Percentiles rank a stretch among this genome's conserved stretches.
These are phyloP conservation scores for Fusarium tjaetaba DNA, from an alignment of 2,329 filamentous ascomycete species.

Conservation along the genomic window DNA sequence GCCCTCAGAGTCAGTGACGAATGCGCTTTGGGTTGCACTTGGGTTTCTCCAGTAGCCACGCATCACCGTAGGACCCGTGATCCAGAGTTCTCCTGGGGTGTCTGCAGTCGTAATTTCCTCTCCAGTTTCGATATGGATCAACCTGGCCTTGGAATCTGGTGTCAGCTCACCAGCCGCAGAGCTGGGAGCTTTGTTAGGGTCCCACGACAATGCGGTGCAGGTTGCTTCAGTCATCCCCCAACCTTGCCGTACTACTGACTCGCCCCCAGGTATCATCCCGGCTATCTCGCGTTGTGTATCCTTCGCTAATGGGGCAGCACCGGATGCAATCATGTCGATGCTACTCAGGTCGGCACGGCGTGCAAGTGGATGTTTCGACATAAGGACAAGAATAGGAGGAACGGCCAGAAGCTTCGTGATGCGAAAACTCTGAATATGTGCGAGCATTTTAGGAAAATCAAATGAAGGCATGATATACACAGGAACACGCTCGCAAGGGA, in stretches of 20 bases:
- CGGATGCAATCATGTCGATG: conserved; percentile 67
- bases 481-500: conserved; percentile 65
- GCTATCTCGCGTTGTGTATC: conserved; percentile 59
- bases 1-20: conserved; percentile 57
- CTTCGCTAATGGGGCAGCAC: conserved; percentile 74
- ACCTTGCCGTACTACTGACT: conserved; percentile 66
- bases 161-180: conserved; percentile 51
- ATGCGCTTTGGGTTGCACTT: conserved; percentile 70
- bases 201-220: conserved; percentile 74
- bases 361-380: conserved; percentile 76
- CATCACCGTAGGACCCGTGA: conserved; percentile 77
- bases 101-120: conserved; percentile 60
- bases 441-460: conserved; percentile 77
- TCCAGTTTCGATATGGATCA: conserved; percentile 67
- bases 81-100: conserved; percentile 76
- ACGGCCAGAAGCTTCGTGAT: conserved; percentile 75
- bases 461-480: conserved; percentile 84
- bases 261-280: conserved; percentile 58
- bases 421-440: conserved; percentile 71
- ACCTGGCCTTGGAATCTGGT: conserved; percentile 62
- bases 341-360: conserved; percentile 75
- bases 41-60: conserved; percentile 80
- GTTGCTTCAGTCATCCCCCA: conserved; percentile 92
- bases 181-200: conserved; percentile 64
- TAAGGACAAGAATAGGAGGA: conserved; percentile 77